A percentile compares a stretch with the other conserved stretches of the same genome.
Conservation (phyloP, 2,329 filamentous ascomycete species). For the Verticillium tricorpus region DNA sequence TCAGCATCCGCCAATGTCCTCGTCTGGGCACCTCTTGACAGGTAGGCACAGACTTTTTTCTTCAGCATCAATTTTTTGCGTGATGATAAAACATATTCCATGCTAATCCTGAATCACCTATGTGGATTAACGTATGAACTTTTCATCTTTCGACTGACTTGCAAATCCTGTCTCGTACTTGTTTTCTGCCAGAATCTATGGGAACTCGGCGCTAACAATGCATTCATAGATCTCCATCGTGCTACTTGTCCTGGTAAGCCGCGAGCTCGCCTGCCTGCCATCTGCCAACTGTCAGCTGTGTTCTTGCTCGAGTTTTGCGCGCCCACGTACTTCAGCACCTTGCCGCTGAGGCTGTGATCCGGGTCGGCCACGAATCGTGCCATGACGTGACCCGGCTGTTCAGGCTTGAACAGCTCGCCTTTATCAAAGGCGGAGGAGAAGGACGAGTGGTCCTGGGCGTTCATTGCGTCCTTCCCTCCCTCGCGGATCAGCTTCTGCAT, state of each 20-base stretch:
- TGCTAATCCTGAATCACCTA: conserved; percentile 69
- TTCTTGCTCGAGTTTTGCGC: conserved; percentile 20
- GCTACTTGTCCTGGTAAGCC: conserved; percentile 39
- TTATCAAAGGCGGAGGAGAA: conserved; percentile 68
- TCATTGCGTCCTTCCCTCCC: conserved; percentile 43
- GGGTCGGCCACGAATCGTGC: conserved; percentile 69
- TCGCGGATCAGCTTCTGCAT: conserved; percentile 86
- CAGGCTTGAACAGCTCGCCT: conserved; percentile 71
- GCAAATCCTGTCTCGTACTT: conserved; percentile 17
- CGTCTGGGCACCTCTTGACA: conserved; percentile 1
- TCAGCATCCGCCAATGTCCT: background rate
- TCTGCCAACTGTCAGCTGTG: conserved; percentile 28
- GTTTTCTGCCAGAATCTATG: background rate
- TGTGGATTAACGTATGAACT: conserved; percentile 68
- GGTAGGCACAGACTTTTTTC: conserved; percentile 20
- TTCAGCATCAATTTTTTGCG: conserved; percentile 17
- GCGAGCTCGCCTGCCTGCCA: conserved; percentile 51
- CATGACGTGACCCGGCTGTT: conserved; percentile 83
- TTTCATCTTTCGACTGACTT: conserved; percentile 82
- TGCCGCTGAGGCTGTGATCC: conserved; percentile 65
- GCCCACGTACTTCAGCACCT: conserved; percentile 58
- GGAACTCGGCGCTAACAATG: conserved; percentile 8
- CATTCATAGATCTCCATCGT: conserved; percentile 1
- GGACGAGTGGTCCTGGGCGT: conserved; percentile 52
- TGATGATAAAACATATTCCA: conserved; percentile 71